Evolutionary conservation across 176 grass and related monocot species (phyloP).

Genomic region (Chrysopogon serrulatus): DNA sequence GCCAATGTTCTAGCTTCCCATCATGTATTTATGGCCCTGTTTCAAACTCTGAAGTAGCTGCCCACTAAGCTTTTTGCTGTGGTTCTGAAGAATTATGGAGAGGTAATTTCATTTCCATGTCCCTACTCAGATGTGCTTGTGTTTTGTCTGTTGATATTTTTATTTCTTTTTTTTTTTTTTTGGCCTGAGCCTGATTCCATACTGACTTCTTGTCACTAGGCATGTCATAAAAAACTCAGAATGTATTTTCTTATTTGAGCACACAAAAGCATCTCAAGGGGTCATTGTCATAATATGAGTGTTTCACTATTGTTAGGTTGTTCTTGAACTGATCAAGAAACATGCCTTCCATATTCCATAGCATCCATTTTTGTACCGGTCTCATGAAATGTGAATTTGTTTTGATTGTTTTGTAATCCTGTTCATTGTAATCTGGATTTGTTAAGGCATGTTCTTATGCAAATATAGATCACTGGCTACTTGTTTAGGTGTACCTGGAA

Average conservation of each 20-base stretch:
- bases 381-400: slow-evolving; percentile 13
- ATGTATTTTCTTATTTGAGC: not conserved
- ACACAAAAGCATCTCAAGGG: not conserved
- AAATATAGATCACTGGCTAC: slow-evolving; percentile 70
- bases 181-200: not conserved
- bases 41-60: slow-evolving; percentile 86
- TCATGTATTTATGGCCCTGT: slow-evolving; percentile 78
- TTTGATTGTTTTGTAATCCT: not conserved
- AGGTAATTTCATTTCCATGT: slow-evolving; percentile 51
- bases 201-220: not conserved
- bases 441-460: slow-evolving; percentile 1
- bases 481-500: slow-evolving; percentile 98
- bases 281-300: not conserved
- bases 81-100: slow-evolving; percentile 71
- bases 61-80: slow-evolving; percentile 78
- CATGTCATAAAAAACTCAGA: not conserved
- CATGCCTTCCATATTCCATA: not conserved
- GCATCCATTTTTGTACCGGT: not conserved
- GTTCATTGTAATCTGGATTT: not conserved
- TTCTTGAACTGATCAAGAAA: slow-evolving; percentile 22
- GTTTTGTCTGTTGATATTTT: not conserved
- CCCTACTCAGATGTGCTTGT: not conserved
- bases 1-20: not conserved
- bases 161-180: not conserved
- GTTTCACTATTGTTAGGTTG: not conserved